Conservation (phyloP, 1,284 basidiomycete genomes). For the Cutaneotrichosporon spelunceum region DNA sequence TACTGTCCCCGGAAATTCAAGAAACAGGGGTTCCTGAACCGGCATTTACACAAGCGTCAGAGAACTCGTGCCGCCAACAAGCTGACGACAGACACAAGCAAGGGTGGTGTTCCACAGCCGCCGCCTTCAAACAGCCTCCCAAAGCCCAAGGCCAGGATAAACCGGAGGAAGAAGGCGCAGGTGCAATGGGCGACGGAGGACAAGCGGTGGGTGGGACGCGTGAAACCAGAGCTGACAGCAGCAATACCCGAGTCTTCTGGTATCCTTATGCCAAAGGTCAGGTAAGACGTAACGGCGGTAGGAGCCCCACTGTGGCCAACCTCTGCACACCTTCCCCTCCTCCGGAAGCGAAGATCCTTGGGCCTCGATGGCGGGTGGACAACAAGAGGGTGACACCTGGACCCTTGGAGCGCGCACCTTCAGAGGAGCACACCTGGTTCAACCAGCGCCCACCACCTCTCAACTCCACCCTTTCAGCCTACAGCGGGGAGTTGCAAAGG, state of each 20-base stretch:
- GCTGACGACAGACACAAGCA: not conserved
- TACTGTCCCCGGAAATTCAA: not conserved
- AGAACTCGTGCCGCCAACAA: not conserved
- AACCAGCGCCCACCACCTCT: not conserved
- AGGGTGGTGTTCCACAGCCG: not conserved
- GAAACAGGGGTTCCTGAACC: not conserved
- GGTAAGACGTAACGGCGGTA: not conserved
- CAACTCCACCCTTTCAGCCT: not conserved
- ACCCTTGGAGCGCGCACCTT: not conserved
- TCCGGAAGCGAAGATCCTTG: not conserved
- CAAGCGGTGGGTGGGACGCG: not conserved
- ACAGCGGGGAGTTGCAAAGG: not conserved
- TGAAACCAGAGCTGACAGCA: not conserved
- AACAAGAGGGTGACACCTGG: not conserved
- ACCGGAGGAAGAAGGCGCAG: not conserved
- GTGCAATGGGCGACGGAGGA: not conserved
- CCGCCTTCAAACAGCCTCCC: not conserved
- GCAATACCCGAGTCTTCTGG: not conserved
- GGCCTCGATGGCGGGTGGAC: not conserved
- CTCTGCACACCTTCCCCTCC: not conserved
- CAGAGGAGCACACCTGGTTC: not conserved
- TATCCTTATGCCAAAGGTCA: not conserved
- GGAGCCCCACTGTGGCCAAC: not conserved
- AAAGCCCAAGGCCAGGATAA: not conserved
- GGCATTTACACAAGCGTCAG: not conserved